Evolutionary conservation across 768 basidiomycete genomes (phyloP).

Genomic region (Auricularia sp.): DNA sequence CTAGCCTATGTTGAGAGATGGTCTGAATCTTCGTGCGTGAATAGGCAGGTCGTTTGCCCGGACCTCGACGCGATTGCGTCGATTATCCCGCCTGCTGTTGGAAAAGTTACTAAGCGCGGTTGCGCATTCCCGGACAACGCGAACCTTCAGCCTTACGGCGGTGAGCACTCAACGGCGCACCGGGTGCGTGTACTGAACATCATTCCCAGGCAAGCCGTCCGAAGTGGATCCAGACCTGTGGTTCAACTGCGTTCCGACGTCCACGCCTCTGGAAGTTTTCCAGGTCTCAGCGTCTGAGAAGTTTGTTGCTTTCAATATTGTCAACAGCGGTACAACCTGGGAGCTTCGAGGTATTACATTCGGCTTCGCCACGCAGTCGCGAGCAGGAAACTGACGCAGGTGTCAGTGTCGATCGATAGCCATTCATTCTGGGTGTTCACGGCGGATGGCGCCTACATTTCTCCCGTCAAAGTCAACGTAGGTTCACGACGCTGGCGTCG

Average conservation of each 20-base stretch:
- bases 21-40: background rate
- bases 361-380: background rate
- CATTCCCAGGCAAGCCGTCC: background rate
- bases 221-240: background rate
- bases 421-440: background rate
- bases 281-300: background rate
- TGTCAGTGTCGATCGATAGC: background rate
- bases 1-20: background rate
- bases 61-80: background rate
- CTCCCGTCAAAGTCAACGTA: background rate
- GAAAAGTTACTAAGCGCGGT: background rate
- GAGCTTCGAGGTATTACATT: background rate
- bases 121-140: background rate
- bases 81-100: background rate
- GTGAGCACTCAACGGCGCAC: background rate
- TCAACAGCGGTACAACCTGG: background rate
- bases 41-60: background rate
- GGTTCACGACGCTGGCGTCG: background rate
- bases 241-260: background rate
- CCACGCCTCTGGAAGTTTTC: background rate
- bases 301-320: background rate
- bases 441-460: background rate
- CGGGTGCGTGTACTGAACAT: background rate
- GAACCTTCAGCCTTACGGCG: background rate
- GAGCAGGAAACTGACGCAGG: background rate